phyloP scores from a whole-genome alignment of 2,329 filamentous ascomycete species.

The Fusarium pilosicola region DNA sequence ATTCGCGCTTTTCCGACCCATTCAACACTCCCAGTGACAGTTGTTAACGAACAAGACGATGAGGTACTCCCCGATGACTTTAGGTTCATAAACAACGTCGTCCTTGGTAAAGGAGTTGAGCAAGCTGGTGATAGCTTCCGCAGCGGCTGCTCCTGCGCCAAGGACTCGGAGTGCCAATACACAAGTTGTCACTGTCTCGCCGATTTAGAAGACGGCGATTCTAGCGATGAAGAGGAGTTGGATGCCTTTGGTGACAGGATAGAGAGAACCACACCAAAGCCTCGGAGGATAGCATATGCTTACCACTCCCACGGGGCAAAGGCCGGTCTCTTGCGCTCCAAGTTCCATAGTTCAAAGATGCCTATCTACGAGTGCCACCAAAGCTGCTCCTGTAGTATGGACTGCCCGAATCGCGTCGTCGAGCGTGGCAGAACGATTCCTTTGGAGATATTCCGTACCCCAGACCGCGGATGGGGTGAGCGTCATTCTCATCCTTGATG shows the following conservation, averaged over 20 bases:
- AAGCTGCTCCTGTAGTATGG: constrained; percentile 70
- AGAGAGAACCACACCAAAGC: constrained; percentile 26
- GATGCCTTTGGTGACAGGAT: constrained; percentile 43
- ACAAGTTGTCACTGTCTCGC: constrained; percentile 75
- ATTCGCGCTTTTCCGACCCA: constrained; percentile 64
- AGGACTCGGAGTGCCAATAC: constrained; percentile 73
- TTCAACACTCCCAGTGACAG: constrained; percentile 62
- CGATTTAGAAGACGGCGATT: constrained; percentile 64
- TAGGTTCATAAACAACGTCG: constrained; percentile 71
- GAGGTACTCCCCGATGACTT: constrained; percentile 70
- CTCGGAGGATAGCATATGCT: constrained; percentile 61
- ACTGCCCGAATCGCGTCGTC: constrained; percentile 80
- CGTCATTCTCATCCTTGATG: neutral
- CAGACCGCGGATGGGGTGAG: constrained; percentile 78
- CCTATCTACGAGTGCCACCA: constrained; percentile 85
- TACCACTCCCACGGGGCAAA: constrained; percentile 69
- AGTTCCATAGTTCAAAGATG: constrained; percentile 62
- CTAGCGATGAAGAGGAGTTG: constrained; percentile 54
- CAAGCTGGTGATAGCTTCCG: constrained; percentile 70
- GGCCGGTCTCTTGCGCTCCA: constrained; percentile 62
- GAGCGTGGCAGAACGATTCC: constrained; percentile 76
- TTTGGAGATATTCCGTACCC: constrained; percentile 80
- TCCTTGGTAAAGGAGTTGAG: constrained; percentile 68
- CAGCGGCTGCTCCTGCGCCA: constrained; percentile 73
- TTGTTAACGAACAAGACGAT: constrained; percentile 71